phyloP scores from a whole-genome alignment of 2,329 filamentous ascomycete species.

The Pseudocercospora eumusae region DNA sequence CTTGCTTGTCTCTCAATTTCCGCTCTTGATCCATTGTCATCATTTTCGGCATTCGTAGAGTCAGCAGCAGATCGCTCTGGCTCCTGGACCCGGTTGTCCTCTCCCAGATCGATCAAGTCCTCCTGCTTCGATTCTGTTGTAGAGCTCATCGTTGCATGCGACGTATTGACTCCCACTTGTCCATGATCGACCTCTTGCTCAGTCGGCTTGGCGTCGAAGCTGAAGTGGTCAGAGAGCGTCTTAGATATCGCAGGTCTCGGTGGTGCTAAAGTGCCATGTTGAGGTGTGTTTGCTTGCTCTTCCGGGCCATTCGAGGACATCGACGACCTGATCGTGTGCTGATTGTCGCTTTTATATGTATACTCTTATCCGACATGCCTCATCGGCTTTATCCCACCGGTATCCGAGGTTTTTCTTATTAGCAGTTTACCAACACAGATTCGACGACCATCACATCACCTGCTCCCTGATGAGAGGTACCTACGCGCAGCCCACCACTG shows the following conservation, averaged over 20 bases:
- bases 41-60: conserved; percentile 16
- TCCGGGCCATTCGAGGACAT: conserved; percentile 32
- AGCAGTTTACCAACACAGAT: background rate
- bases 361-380: background rate
- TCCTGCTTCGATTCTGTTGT: background rate
- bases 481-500: background rate
- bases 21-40: conserved; percentile 19
- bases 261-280: conserved; percentile 26
- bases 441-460: background rate
- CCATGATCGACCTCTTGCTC: background rate
- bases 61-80: background rate
- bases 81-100: background rate
- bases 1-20: conserved; percentile 37
- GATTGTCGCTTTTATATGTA: background rate
- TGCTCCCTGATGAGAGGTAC: no score
- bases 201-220: conserved; percentile 11
- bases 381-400: background rate
- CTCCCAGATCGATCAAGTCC: conserved; percentile 7
- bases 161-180: conserved; percentile 1
- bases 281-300: conserved; percentile 22
- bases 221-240: conserved; percentile 20
- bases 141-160: conserved; percentile 11
- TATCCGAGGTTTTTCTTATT: background rate
- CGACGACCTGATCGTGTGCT: conserved; percentile 21
- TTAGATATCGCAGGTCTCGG: conserved; percentile 17